Percentiles rank a stretch among this genome's conserved stretches.
Evolutionary conservation across 495 filamentous ascomycete genomes (phyloP).

Genomic region (Aspergillus affinis): DNA sequence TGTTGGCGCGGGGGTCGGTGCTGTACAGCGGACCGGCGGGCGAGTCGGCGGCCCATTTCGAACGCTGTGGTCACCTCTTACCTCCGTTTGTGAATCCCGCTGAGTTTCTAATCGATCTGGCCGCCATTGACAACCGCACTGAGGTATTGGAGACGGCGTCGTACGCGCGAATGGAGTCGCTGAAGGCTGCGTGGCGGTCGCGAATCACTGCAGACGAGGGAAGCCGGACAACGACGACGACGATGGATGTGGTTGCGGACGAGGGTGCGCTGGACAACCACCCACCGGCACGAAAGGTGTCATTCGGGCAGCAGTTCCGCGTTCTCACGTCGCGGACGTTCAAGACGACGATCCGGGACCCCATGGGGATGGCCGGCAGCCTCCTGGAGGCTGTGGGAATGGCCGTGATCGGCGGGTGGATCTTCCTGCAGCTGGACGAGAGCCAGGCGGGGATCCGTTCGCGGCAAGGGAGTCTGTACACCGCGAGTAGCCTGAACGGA

Average conservation of each 20-base stretch:
- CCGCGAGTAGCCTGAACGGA: conserved; percentile 63
- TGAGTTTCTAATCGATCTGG: conserved; percentile 69
- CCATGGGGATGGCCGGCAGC: conserved; percentile 66
- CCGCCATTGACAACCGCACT: conserved; percentile 66
- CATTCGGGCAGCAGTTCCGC: conserved; percentile 57
- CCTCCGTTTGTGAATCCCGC: conserved; percentile 67
- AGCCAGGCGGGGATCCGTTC: conserved; percentile 59
- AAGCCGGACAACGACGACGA: too few relatives aligned
- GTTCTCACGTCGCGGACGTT: conserved; percentile 66
- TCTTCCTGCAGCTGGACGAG: conserved; percentile 61
- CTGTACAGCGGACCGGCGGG: conserved; percentile 57
- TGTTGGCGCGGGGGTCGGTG: conserved; percentile 60
- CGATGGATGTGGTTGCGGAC: not conserved
- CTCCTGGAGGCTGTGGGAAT: conserved; percentile 64
- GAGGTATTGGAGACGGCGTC: conserved; percentile 59
- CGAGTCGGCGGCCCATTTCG: conserved; percentile 58
- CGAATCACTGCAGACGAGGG: conserved; percentile 4
- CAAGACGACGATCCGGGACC: conserved; percentile 66
- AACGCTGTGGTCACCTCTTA: conserved; percentile 50
- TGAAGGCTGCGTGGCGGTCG: conserved; percentile 54
- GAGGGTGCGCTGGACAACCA: not conserved
- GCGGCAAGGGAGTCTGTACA: conserved; percentile 68
- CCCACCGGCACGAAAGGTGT: conserved; percentile 8
- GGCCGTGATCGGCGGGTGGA: conserved; percentile 67
- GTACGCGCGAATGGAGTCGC: conserved; percentile 49